Evolutionary conservation across 2,329 filamentous ascomycete genomes (phyloP), one percentile per base, ranked within the genome.

Genomic region (Apiospora arundinis): DNA sequence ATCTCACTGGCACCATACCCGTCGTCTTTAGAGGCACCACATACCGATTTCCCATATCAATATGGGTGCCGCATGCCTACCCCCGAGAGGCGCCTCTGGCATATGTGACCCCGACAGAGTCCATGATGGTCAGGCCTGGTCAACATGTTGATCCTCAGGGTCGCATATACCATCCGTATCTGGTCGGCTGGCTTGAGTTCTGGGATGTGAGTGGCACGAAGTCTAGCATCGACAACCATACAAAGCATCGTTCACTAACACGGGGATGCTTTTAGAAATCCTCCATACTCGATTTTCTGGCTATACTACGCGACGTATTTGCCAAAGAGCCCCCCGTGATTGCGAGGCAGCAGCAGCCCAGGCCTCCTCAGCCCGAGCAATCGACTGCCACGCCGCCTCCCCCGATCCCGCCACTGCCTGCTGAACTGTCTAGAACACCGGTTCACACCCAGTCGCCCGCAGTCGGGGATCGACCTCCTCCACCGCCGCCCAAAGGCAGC

Each of bases 141-240:
- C 96, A 99, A 80, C 95, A 99, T 85, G 95, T 99, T 72, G 95
- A 96, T 78, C 91, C 93, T 6, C 95, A 98, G 78, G 96, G 96
- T 37, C 92, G 93, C 80, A 90, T 98, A 74, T 99, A 98, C 80
- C 96, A 99, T 80, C 96, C 96, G 48, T 99, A 98, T 81, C 85
- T 99, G 66, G 93, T 94, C 44, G 92, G 94, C 73, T 99, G 96
- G 96, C 85, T 88, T 44, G 91, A 94, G 75, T 95, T 93, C 76
- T 96, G 93, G 93, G 94, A 97, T 89, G 94, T 97, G 82, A 85
- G 93, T 90, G 67, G 40, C 68, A 32, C 8, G 12, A 21, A 68
- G 25, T 65, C 40, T 12, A 63, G 21, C 37, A 28, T n/a, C 28
- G 48, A 44, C 37, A 23, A 23, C 32, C 67, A 25, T 21, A 56